A percentile compares a stretch with the other conserved stretches of the same genome.
phyloP scores from a whole-genome alignment of 495 filamentous ascomycete species.

The Penicillium cosmopolitanum region DNA sequence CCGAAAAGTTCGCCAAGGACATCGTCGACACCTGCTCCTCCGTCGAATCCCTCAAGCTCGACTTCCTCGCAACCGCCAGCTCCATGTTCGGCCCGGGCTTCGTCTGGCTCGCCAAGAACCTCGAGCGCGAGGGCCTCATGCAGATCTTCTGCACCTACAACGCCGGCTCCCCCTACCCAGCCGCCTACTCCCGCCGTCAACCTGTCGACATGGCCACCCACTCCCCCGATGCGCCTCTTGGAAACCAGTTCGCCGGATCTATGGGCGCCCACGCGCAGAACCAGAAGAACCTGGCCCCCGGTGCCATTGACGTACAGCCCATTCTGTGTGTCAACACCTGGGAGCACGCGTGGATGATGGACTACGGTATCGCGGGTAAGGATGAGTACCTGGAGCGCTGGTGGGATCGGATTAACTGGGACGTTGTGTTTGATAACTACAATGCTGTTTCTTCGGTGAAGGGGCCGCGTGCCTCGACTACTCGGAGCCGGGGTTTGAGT shows the following conservation, averaged over 20 bases:
- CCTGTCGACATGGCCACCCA: constrained; percentile 78
- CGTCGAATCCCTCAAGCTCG: constrained; percentile 74
- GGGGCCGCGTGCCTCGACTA: constrained; percentile 22
- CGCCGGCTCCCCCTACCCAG: constrained; percentile 85
- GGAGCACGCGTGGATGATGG: constrained; percentile 90
- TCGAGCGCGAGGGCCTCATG: constrained; percentile 54
- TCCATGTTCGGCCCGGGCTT: constrained; percentile 97
- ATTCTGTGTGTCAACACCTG: constrained; percentile 92
- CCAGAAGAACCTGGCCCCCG: constrained; percentile 58
- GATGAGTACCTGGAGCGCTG: constrained; percentile 72
- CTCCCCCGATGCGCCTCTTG: constrained; percentile 39
- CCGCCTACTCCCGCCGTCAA: constrained; percentile 81
- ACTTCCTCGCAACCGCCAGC: constrained; percentile 79
- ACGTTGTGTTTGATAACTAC: constrained; percentile 61
- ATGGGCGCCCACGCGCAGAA: constrained; percentile 51
- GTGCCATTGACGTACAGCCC: constrained; percentile 71
- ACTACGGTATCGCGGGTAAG: constrained; percentile 85
- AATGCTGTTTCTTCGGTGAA: constrained; percentile 36
- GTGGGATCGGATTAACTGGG: constrained; percentile 91
- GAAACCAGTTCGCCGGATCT: constrained; percentile 51
- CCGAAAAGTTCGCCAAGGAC: constrained; percentile 46
- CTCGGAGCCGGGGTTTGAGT: constrained; percentile 33
- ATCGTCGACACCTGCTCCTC: constrained; percentile 74
- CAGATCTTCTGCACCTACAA: constrained; percentile 87
- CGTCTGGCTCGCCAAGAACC: constrained; percentile 83